Percentiles rank a stretch among this genome's conserved stretches.
phyloP scores from a whole-genome alignment of 441 rosid species.

The Brassica balearica region DNA sequence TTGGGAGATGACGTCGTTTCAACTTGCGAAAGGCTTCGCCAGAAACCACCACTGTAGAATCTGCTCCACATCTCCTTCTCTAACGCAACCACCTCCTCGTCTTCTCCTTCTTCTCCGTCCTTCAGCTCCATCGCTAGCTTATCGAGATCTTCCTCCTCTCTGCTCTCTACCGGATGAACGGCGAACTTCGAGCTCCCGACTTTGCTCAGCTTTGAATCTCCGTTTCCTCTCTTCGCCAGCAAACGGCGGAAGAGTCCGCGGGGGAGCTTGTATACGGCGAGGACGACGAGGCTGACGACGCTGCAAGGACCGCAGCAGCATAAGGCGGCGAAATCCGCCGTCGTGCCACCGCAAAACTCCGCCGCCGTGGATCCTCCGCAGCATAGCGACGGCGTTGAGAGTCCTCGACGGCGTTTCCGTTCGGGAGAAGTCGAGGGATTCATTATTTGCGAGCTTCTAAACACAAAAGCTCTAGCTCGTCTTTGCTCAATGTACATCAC shows the following conservation, averaged over 20 bases:
- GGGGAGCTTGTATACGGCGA: constrained; percentile 55
- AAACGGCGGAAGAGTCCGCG: constrained; percentile 50
- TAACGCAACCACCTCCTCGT: constrained; percentile 52
- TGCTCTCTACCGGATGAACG: constrained; percentile 36
- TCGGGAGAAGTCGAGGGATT: constrained; percentile 17
- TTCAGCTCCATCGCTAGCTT: constrained; percentile 41
- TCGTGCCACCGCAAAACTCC: constrained; percentile 55
- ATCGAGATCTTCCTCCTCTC: constrained; percentile 15
- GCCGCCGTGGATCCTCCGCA: constrained; percentile 39
- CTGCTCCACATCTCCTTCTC: constrained; percentile 85
- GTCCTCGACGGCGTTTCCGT: constrained; percentile 31
- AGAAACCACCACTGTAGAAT: constrained; percentile 65
- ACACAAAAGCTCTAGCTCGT: constrained; percentile 10
- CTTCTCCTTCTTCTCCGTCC: constrained; percentile 36
- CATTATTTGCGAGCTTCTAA: constrained; percentile 8
- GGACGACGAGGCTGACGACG: constrained; percentile 49
- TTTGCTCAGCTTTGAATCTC: constrained; percentile 29
- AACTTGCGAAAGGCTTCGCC: constrained; percentile 73
- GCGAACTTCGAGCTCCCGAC: constrained; percentile 34
- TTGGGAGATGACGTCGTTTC: constrained; percentile 40
- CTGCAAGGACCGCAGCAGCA: constrained; percentile 64
- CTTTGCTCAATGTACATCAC: neutral
- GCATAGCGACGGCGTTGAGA: constrained; percentile 19
- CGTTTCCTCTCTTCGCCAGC: constrained; percentile 25
- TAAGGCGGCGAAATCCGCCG: constrained; percentile 57